Base-by-base conservation (phyloP, 2,329 filamentous ascomycete genomes). In the Penicillium sp. region DNA sequence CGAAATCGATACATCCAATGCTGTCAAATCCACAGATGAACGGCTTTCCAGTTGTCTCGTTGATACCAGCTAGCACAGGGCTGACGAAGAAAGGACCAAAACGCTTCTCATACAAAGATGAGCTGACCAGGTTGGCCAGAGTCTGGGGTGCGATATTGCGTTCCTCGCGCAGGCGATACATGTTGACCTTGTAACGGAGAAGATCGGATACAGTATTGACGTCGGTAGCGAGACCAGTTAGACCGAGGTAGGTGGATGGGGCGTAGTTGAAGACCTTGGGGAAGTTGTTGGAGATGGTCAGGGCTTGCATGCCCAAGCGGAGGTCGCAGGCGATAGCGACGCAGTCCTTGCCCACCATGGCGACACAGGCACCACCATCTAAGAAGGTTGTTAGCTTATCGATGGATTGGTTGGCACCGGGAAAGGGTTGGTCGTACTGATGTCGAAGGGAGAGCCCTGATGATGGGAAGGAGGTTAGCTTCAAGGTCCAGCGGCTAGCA, bases 341-440 rank as follows among this genome's bases (percentile, higher is more conserved):
- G 79, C 95, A 99, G 87, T 98, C 93, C 81, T 99, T 98, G 83
- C 95, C 95, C 65, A 96, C 93, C 95, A 98, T 98, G 79, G 93
- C 93, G 67, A 98, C 92, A 80, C 90, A 93, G 81, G 93, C 93
- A 77, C 93, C 93, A 81, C 93, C 93, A 78, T 88, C 85, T 87
- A 64, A 46, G 45, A 26, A 53, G 10, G 25, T 9, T 1, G 42
- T 69, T 57, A 68, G 58, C 56, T 55, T 54, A 13, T 46, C 43
- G 29, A 47, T 46, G 43, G 45, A 57, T 42, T 5, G 27, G 44
- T 53, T 27, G 48, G 56, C 53, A 46, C 50, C 49, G 16, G 56
- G 44, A 39, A 51, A 48, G 57, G 49, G 44, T 33, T 57, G 42
- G 11, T 57, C 86, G 76, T 84, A 96, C 92, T 97, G 88, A 96